phyloP scores from a whole-genome alignment of 1,139 yeast genomes.

The Geotrichum siamense region DNA sequence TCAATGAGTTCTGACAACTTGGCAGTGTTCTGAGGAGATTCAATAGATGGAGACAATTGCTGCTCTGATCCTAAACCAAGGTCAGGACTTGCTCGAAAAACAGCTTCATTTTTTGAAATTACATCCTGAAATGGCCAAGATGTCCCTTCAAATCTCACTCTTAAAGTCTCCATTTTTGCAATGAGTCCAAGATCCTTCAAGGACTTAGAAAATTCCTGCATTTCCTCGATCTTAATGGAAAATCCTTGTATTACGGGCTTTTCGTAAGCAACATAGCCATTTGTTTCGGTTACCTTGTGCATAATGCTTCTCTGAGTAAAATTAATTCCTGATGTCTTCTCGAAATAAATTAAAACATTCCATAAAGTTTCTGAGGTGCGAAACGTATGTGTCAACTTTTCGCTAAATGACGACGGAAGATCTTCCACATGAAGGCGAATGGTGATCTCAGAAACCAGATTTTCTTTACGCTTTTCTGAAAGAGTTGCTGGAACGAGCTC shows the following conservation, averaged over 20 bases:
- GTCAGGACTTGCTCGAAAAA: background rate
- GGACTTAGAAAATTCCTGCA: constrained; percentile 24
- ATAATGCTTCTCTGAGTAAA: constrained; percentile 24
- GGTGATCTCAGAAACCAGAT: constrained; percentile 18
- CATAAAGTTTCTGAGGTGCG: constrained; percentile 22
- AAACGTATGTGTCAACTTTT: constrained; percentile 24
- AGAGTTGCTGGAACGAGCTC: constrained; percentile 23
- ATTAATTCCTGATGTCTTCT: constrained; percentile 26
- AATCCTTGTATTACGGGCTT: constrained; percentile 27
- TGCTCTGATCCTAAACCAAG: background rate
- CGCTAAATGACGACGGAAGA: constrained; percentile 24
- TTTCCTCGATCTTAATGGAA: constrained; percentile 20
- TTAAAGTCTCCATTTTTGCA: constrained; percentile 25
- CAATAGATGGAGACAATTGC: background rate
- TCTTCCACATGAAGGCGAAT: constrained; percentile 27
- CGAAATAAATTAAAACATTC: constrained; percentile 26
- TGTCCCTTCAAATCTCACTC: constrained; percentile 26
- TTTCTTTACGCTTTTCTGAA: constrained; percentile 13
- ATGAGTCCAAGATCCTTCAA: constrained; percentile 25
- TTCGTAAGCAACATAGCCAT: constrained; percentile 23
- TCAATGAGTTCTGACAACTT: background rate
- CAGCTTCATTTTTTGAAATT: background rate
- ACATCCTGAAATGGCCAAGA: constrained; percentile 23
- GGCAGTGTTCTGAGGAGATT: background rate
- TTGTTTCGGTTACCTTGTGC: constrained; percentile 14